A percentile compares a stretch with the other conserved stretches of the same genome.
phyloP scores from a whole-genome alignment of 441 rosid genomes.

The Gossypium trilobum region DNA sequence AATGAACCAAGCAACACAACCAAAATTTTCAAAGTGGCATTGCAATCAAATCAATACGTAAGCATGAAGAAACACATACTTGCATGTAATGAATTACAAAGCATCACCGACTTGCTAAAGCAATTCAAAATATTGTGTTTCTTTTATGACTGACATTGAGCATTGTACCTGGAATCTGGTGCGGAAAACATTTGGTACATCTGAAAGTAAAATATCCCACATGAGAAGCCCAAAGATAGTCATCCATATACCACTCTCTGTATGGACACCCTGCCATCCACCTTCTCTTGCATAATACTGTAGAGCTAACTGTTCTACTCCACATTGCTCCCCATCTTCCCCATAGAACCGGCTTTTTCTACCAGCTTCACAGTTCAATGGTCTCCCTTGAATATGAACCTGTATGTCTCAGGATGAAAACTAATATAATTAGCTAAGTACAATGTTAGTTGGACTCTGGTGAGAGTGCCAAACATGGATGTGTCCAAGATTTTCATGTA shows the following conservation, averaged over 20 bases:
- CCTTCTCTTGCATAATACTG: conserved; percentile 76
- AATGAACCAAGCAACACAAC: not conserved
- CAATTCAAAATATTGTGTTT: not conserved
- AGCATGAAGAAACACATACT: not conserved
- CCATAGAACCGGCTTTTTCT: conserved; percentile 76
- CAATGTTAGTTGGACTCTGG: not conserved
- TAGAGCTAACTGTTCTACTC: conserved; percentile 90
- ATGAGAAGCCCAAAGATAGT: conserved; percentile 75
- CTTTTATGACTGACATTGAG: not conserved
- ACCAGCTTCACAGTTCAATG: conserved; percentile 72
- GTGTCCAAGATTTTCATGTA: not conserved
- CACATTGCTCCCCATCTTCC: conserved; percentile 80
- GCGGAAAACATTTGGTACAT: conserved; percentile 63
- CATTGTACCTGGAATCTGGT: conserved; percentile 65
- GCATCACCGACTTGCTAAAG: not conserved
- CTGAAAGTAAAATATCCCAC: conserved; percentile 80
- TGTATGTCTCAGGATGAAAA: conserved; percentile 17
- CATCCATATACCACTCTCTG: conserved; percentile 90
- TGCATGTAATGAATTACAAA: not conserved
- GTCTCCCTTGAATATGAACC: conserved; percentile 77
- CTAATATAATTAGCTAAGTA: not conserved
- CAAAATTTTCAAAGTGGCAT: not conserved
- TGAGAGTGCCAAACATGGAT: not conserved
- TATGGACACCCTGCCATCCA: conserved; percentile 74
- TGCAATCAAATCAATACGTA: not conserved